Base-by-base conservation (phyloP, 345 rosid species). In the Noccaea caerulescens region DNA sequence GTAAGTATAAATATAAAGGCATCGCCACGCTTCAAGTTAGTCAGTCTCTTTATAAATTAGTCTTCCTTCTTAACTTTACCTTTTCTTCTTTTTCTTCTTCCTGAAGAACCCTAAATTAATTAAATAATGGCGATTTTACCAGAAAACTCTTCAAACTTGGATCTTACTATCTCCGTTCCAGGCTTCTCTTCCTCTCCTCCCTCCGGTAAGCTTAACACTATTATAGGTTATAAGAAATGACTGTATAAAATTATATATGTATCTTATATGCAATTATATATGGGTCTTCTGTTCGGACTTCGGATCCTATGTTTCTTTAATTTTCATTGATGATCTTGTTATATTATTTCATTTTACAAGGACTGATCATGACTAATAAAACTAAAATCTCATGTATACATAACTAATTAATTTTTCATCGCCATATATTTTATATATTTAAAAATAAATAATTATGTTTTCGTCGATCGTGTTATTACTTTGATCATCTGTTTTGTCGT, bases 131-230 rank as follows among this genome's bases (percentile, higher is more conserved):
- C 86, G 68, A 73, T 82, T 81, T 81, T 81, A 49, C 88, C 86
- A 39, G 68, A 76, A 38, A 68, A 76, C 68, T 73, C 86, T 58
- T 87, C 97, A 8, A 80, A 84, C 85, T 82, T 93, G 80, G 97
- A 90, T 73, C 84, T 93, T 77, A 83, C 90, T 39, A 90, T 93
- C 43, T 90, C 93, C 20, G 87, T 88, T 62, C 87, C 89, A 7
- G 97, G 97, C 70, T 87, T 90, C 83, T 80, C 88, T 73, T 76
- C 87, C 13, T 80, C 93, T 4, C 83, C 84, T 58, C 80, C 85
- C 73, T 79, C 89, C 10, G 92, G 91, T 86, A 73, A 46, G 30
- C 63, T 27, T 8, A 0, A 27, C 37, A 18, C 7, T 34, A 54
- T 27, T 11, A 60, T 36, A 51, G 47, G 49, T 66, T 38, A 73